phyloP scores from a whole-genome alignment of 306 rosid genomes.

The Coriaria nepalensis region DNA sequence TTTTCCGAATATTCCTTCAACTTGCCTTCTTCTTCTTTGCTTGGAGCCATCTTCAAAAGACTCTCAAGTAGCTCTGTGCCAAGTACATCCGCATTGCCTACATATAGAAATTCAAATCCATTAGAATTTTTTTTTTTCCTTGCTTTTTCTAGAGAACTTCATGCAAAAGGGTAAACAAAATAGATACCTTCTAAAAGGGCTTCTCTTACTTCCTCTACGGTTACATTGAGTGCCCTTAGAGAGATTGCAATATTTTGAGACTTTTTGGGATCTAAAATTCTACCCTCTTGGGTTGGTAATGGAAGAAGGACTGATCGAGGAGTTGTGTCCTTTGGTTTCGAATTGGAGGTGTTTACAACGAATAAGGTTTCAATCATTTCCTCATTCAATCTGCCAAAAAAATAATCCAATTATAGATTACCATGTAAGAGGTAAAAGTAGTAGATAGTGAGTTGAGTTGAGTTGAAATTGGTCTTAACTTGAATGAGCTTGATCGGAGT shows the following conservation, averaged over 20 bases:
- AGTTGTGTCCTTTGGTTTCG: conserved; percentile 30
- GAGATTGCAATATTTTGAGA: conserved; percentile 84
- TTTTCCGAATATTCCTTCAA: conserved; percentile 56
- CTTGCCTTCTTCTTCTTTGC: conserved; percentile 91
- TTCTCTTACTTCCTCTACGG: conserved; percentile 76
- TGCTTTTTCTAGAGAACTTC: not conserved
- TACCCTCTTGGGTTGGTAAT: conserved; percentile 32
- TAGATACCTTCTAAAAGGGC: conserved; percentile 70
- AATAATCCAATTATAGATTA: conserved; percentile 6
- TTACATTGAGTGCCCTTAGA: conserved; percentile 74
- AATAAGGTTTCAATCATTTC: conserved; percentile 89
- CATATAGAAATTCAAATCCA: conserved; percentile 1
- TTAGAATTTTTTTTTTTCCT: not conserved
- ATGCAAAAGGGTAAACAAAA: not conserved
- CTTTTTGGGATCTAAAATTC: conserved; percentile 83
- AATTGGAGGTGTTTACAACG: conserved; percentile 43
- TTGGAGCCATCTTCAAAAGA: conserved; percentile 91
- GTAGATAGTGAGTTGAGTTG: not conserved
- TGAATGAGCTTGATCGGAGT: conserved; percentile 79
- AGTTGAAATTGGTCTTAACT: conserved; percentile 30
- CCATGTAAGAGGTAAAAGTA: not conserved
- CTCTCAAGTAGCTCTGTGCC: conserved; percentile 85
- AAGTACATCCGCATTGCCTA: conserved; percentile 80
- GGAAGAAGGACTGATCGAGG: conserved; percentile 34
- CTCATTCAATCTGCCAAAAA: conserved; percentile 64